Percentiles rank a stretch among this genome's conserved stretches.
Conservation (phyloP, 768 basidiomycete species). For the Boletus insuetus region DNA sequence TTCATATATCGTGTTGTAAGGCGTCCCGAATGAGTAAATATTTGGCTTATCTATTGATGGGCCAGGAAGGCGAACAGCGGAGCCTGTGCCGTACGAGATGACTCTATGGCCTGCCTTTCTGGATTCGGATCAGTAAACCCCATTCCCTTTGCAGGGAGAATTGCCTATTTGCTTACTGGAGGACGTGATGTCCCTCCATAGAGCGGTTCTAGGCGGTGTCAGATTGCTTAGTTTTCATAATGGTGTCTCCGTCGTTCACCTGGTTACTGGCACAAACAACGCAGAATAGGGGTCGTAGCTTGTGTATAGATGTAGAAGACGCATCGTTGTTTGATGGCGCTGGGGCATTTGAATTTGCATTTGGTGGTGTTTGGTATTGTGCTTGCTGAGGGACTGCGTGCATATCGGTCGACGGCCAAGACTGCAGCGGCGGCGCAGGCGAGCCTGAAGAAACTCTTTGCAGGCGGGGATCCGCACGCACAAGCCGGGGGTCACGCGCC, state of each 20-base stretch:
- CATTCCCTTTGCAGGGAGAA: background rate
- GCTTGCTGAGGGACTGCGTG: conserved; percentile 12
- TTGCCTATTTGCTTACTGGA: conserved; percentile 67
- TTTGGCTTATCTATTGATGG: conserved; percentile 97
- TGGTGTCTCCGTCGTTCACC: conserved; percentile 38
- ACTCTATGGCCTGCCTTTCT: conserved; percentile 92
- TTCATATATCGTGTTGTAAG: conserved; percentile 93
- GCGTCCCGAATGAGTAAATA: conserved; percentile 94
- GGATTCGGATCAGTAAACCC: conserved; percentile 10
- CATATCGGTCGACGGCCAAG: conserved; percentile 22
- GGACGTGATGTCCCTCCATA: conserved; percentile 95
- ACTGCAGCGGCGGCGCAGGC: conserved; percentile 31
- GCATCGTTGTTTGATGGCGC: conserved; percentile 1
- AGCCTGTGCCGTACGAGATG: conserved; percentile 93
- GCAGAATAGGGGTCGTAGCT: conserved; percentile 83
- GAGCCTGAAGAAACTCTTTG: conserved; percentile 46
- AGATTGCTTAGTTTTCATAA: conserved; percentile 6
- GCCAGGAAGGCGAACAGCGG: conserved; percentile 93
- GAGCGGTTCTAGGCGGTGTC: conserved; percentile 73
- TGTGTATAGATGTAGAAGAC: conserved; percentile 39
- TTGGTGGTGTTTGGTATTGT: conserved; percentile 16
- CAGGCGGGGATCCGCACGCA: conserved; percentile 64
- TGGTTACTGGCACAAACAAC: conserved; percentile 99
- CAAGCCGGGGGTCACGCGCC: conserved; percentile 78
- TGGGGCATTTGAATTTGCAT: conserved; percentile 1